Conservation (phyloP, 139 green algal species). For the Prasinococcaceae sp. region DNA sequence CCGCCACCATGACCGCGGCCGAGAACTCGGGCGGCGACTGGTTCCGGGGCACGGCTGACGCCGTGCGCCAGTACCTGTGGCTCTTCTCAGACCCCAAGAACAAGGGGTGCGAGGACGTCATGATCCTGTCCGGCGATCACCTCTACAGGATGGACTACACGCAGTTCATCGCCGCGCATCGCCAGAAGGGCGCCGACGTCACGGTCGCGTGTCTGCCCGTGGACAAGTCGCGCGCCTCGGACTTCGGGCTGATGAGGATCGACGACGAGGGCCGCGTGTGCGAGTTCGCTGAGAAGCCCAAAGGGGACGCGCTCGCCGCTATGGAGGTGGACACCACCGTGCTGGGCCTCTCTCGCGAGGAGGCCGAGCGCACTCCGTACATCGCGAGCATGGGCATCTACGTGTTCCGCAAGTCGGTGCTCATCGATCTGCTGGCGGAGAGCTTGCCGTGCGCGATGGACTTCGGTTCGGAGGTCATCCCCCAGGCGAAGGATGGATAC, state of each 20-base stretch:
- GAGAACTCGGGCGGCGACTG: slow-evolving; percentile 40
- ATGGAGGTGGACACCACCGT: slow-evolving; percentile 93
- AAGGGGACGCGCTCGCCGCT: slow-evolving; percentile 71
- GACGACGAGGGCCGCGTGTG: slow-evolving; percentile 58
- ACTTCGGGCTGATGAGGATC: slow-evolving; percentile 52
- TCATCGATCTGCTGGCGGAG: slow-evolving; percentile 47
- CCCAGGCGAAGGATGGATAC: slow-evolving; percentile 31
- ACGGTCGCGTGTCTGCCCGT: slow-evolving; percentile 84
- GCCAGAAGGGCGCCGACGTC: slow-evolving; percentile 78
- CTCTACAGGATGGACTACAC: slow-evolving; percentile 99
- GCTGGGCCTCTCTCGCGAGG: slow-evolving; percentile 39
- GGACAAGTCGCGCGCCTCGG: slow-evolving; percentile 42
- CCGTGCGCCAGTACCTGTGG: slow-evolving; percentile 93
- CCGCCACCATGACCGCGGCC: slow-evolving; percentile 68
- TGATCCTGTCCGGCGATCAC: slow-evolving; percentile 72
- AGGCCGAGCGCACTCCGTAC: slow-evolving; percentile 61
- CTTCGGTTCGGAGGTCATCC: slow-evolving; percentile 98
- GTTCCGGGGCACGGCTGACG: slow-evolving; percentile 94
- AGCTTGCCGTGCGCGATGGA: slow-evolving; percentile 59
- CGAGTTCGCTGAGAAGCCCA: slow-evolving; percentile 86
- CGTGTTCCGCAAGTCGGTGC: slow-evolving; percentile 91
- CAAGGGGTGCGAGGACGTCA: slow-evolving; percentile 76
- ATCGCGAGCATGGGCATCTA: slow-evolving; percentile 99
- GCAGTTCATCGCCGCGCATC: slow-evolving; percentile 89
- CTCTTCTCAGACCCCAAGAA: slow-evolving; percentile 40